Evolutionary conservation across 1,284 basidiomycete genomes (phyloP), one percentile per base, ranked within the genome.

Genomic region (Gymnopus androsaceus): DNA sequence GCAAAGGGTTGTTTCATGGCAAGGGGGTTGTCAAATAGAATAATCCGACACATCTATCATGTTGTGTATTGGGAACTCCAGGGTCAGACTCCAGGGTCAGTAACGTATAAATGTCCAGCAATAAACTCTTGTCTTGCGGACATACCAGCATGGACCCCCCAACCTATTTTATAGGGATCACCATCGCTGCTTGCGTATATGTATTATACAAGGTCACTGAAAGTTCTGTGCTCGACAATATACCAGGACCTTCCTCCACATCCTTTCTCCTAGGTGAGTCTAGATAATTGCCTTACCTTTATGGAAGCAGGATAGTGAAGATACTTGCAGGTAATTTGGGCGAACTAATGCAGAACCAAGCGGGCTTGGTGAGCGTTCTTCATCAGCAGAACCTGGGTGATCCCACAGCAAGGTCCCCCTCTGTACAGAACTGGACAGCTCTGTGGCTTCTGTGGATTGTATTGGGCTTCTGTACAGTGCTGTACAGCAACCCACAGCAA

Each of bases 331-430:
- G 56, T 3, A 52, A 57, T 33, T 6, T 54, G 44, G 51, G 46
- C 8, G 56, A 57, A 41, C n/a, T 57, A 5, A 31, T 53, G 17
- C 51, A 57, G 23, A 53, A 48, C 23, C 51, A 52, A 49, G 51
- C 38, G 17, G 56, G 45, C 14, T 30, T 57, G 45, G 56, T 57
- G 30, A 40, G 42, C n/a, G n/a, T n/a, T n/a, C n/a, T n/a, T n/a
- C n/a, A n/a, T n/a, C n/a, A n/a, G n/a, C n/a, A n/a, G n/a, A n/a
- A n/a, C n/a, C n/a, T n/a, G n/a, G n/a, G n/a, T n/a, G n/a, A n/a
- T n/a, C n/a, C n/a, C n/a, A n/a, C n/a, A n/a, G n/a, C n/a, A n/a
- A n/a, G n/a, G n/a, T n/a, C n/a, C n/a, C n/a, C n/a, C n/a, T n/a
- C n/a, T n/a, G n/a, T n/a, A n/a, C n/a, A n/a, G n/a, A n/a, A n/a